Evolutionary conservation across 139 green algal species (phyloP), one percentile per base, ranked within the genome.

Genomic region (Coccomyxa sp.): DNA sequence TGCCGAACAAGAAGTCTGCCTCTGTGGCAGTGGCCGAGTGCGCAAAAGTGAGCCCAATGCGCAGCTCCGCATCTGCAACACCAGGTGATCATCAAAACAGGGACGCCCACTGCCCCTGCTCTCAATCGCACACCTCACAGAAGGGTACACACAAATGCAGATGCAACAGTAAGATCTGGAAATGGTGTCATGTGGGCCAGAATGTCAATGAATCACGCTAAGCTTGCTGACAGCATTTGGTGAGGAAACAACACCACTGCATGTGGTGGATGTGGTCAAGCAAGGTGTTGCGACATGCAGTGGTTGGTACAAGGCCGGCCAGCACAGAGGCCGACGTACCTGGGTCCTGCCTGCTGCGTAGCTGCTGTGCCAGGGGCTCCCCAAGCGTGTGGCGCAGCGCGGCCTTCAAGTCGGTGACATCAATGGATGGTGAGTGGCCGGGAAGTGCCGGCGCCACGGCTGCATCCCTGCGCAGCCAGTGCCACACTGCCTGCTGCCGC

Each of bases 1-100:
- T 13, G 0, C 80, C 80, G 38, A 66, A 84, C 51, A 84, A 71
- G 27, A 80, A 75, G 81, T 84, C 81, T n/a, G 76, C 11, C 57
- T 84, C 81, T 12, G 25, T 15, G 18, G 60, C 76, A 0, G 51
- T 60, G 13, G 66, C 57, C 14, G 57, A 25, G n/a, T 84, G 81
- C 57, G 80, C 31, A 28, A 76, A 84, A 51, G 28, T 60, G 57
- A 84, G 68, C 51, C 25, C 27, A 57, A 84, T 16, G 16, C n/a
- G 23, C 25, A 84, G 13, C 10, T 80, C 67, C 32, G 58, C 68
- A 66, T 32, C 67, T 71, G 63, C 13, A 58, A 13, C 38, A 51
- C 38, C 38, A 51, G n/a, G 3, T 51, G 3, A 3, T 7, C 38
- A 51, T 51, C 38, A 51, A 51, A 7, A 51, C 38, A 51, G 3